Percentiles rank a stretch among this genome's conserved stretches.
These are phyloP conservation scores for Cyanidiococcus yangmingshanensis DNA, from an alignment of 23 red algal species.

Conservation along the genomic window DNA sequence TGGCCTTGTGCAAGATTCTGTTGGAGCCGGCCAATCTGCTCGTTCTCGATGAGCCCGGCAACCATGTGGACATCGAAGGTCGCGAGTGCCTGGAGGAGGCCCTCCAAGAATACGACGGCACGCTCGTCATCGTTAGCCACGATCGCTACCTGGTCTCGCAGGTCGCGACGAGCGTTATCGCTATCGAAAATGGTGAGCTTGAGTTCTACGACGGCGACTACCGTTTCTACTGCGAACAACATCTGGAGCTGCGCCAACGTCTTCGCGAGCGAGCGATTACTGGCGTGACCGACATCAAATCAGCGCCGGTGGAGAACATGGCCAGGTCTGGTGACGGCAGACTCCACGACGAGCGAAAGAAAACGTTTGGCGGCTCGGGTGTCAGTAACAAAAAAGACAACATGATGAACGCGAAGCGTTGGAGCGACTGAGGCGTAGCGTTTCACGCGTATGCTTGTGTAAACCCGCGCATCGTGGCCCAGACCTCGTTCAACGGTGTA, in stretches of 20 bases:
- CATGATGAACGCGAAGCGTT: constrained; percentile 79
- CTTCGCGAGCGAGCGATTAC: constrained; percentile 64
- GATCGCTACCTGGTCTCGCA: constrained; percentile 97
- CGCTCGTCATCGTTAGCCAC: constrained; percentile 81
- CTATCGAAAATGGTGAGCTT: constrained; percentile 67
- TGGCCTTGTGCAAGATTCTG: constrained; percentile 93
- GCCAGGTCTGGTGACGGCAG: constrained; percentile 29
- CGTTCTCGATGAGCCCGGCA: constrained; percentile 92
- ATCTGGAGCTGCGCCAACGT: constrained; percentile 47
- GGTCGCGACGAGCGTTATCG: constrained; percentile 78
- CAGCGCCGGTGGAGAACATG: constrained; percentile 39
- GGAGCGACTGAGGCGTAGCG: constrained; percentile 34
- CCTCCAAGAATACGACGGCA: constrained; percentile 89
- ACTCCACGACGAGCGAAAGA: constrained; percentile 68
- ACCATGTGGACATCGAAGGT: constrained; percentile 80
- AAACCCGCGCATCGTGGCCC: too few relatives aligned
- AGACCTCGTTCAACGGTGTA: too few relatives aligned
- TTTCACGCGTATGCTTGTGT: too few relatives aligned
- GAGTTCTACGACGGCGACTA: constrained; percentile 93
- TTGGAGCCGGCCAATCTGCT: constrained; percentile 84
- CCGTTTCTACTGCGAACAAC: constrained; percentile 81
- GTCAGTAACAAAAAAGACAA: constrained; percentile 61
- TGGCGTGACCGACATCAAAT: constrained; percentile 83
- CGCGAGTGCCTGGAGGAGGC: constrained; percentile 97
- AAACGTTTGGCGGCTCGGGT: constrained; percentile 79